Evolutionary conservation across 176 grass and related monocot species (phyloP).

Genomic region (Bromus sterilis): DNA sequence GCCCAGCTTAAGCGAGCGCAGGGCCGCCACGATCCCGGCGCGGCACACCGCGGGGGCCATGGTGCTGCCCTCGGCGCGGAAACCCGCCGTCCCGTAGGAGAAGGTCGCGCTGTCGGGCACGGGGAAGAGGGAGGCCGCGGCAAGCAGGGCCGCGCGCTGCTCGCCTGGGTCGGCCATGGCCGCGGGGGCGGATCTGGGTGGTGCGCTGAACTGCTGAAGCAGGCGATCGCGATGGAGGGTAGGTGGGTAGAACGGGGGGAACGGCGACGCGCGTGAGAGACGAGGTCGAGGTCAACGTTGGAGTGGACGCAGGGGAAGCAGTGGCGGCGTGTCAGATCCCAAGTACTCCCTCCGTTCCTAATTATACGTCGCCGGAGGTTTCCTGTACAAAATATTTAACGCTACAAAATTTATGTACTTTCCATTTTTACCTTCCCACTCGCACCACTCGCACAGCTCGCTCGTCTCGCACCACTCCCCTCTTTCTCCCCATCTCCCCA

Average conservation of each 20-base stretch:
- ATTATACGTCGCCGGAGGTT: too few relatives aligned
- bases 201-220: neutral
- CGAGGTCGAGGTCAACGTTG: too few relatives aligned
- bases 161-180: conserved; percentile 13
- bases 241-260: neutral
- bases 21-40: conserved; percentile 55
- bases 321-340: too few relatives aligned
- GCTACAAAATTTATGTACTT: too few relatives aligned
- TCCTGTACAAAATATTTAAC: too few relatives aligned
- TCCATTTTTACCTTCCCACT: too few relatives aligned
- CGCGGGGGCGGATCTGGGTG: neutral
- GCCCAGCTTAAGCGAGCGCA: conserved; percentile 63
- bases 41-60: conserved; percentile 79
- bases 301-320: too few relatives aligned
- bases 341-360: too few relatives aligned
- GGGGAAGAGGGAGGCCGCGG: conserved; percentile 47
- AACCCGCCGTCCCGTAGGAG: conserved; percentile 84
- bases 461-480: too few relatives aligned
- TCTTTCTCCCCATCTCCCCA: too few relatives aligned
- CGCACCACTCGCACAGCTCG: too few relatives aligned
- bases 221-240: neutral
- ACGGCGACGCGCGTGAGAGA: neutral
- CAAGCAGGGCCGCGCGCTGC: conserved; percentile 47
- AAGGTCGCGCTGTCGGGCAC: conserved; percentile 52
- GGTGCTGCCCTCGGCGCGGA: conserved; percentile 56